Base-by-base conservation (phyloP, 139 green algal genomes). In the Asterochloris erici region DNA sequence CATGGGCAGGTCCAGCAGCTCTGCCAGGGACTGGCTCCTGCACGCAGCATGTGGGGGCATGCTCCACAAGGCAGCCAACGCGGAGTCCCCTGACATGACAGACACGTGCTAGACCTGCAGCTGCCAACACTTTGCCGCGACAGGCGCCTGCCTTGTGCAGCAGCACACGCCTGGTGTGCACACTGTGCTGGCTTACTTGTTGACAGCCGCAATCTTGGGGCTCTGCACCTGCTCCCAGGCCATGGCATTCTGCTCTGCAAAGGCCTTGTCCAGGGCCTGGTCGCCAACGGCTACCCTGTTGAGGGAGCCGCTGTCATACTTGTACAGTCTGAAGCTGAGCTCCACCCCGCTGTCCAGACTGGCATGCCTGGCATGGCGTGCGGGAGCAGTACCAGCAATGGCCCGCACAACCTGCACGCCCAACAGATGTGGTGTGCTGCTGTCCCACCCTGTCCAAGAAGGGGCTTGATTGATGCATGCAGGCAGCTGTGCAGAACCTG, bases 281-380 rank as follows among this genome's bases (percentile, higher is more conserved):
- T 80, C 76, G 12, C 24, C 47, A 13, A 80, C 24, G 13, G 38
- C 47, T 24, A 80, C 76, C 47, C 76, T 68, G 76, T 60, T 80
- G 24, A 80, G 12, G 13, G 14, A 26, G 23, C 76, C 76, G 24
- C 54, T 70, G 12, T 80, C 76, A 70, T 80, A 62, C 76, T 80
- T 80, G 60, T 80, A 80, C 24, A 80, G 23, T 24, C 76, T 61
- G 60, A 80, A 80, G 23, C 60, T 70, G 60, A 80, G 61, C 12
- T 80, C 76, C 24, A 80, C 60, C 68, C 60, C 54, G 21, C 76
- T 80, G 76, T 80, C 76, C 76, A 80, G 60, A 38, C 76, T 80
- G 11, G 47, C 76, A 60, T 80, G 76, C 76, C 68, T 80, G 23
- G 76, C 11, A n/a, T 80, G 76, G 60, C 38, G 29, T 54, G 38